Evolutionary conservation across 2,329 filamentous ascomycete species (phyloP).

Genomic region (Cladosporium sp.): DNA sequence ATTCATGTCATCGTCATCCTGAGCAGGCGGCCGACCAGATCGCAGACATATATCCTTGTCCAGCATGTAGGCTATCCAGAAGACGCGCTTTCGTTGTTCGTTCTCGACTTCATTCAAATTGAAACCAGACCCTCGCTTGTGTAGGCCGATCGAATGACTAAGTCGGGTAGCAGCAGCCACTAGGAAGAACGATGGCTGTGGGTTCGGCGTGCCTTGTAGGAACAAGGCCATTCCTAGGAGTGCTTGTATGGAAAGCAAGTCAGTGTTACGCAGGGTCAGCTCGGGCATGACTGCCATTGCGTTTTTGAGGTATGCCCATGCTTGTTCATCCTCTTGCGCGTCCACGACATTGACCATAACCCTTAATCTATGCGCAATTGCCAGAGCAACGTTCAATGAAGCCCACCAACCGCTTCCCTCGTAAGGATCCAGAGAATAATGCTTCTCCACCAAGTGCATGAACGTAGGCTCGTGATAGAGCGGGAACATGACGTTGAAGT

Average conservation of each 20-base stretch:
- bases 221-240: constrained; percentile 90
- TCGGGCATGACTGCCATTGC: constrained; percentile 91
- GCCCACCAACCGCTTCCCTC: constrained; percentile 98
- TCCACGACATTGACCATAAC: constrained; percentile 94
- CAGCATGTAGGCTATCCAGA: constrained; percentile 72
- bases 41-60: constrained; percentile 71
- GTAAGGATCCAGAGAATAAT: constrained; percentile 90
- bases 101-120: constrained; percentile 90
- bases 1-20: constrained; percentile 85
- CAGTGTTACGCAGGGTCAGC: constrained; percentile 91
- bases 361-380: constrained; percentile 86
- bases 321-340: constrained; percentile 86
- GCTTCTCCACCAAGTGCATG: constrained; percentile 92
- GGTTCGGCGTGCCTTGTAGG: constrained; percentile 93
- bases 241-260: constrained; percentile 90
- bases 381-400: constrained; percentile 86
- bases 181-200: constrained; percentile 87
- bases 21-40: constrained; percentile 66
- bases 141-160: constrained; percentile 89
- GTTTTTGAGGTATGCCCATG: constrained; percentile 95
- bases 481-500: constrained; percentile 99
- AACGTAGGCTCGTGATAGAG: constrained; percentile 97
- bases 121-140: constrained; percentile 89
- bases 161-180: constrained; percentile 86
- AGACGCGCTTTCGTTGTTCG: constrained; percentile 78